phyloP scores from a whole-genome alignment of 495 filamentous ascomycete genomes.

The Trichoderma reesei region DNA sequence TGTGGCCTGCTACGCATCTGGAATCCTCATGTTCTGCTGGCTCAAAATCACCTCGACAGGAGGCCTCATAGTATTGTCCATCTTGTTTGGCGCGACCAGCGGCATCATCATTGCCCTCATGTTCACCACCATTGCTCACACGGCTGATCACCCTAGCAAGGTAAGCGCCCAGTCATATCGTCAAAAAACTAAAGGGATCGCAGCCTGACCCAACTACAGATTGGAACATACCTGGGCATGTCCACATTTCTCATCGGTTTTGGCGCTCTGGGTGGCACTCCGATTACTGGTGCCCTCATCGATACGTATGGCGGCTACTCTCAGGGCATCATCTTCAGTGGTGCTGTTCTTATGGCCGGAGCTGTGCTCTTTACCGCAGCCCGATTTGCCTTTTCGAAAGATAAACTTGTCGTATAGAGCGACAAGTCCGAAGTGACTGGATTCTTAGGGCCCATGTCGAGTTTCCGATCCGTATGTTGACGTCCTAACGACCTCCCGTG shows the following conservation, averaged over 20 bases:
- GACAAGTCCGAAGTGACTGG: not conserved
- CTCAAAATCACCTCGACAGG: conserved; percentile 26
- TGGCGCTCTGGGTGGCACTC: not conserved
- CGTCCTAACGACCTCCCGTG: too few relatives aligned
- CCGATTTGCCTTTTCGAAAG: not conserved
- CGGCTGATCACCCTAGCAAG: not conserved
- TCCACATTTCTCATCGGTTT: conserved; percentile 3
- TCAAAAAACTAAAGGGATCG: not conserved
- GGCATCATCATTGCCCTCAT: not conserved
- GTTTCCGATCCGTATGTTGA: too few relatives aligned
- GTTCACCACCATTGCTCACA: not conserved
- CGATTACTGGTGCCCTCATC: not conserved
- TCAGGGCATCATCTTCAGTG: not conserved
- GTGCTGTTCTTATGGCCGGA: not conserved
- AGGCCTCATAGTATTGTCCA: conserved; percentile 28
- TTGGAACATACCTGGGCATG: not conserved
- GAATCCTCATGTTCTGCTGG: conserved; percentile 36
- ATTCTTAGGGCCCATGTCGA: not conserved
- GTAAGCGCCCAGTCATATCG: not conserved
- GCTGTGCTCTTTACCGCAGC: not conserved
- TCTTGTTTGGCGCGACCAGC: conserved; percentile 10
- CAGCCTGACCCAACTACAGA: not conserved
- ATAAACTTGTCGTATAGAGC: not conserved
- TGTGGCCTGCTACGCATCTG: conserved; percentile 23
- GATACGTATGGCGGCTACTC: not conserved